phyloP scores from a whole-genome alignment of 2,329 filamentous ascomycete genomes.

The Neofusicoccum umdonicola region DNA sequence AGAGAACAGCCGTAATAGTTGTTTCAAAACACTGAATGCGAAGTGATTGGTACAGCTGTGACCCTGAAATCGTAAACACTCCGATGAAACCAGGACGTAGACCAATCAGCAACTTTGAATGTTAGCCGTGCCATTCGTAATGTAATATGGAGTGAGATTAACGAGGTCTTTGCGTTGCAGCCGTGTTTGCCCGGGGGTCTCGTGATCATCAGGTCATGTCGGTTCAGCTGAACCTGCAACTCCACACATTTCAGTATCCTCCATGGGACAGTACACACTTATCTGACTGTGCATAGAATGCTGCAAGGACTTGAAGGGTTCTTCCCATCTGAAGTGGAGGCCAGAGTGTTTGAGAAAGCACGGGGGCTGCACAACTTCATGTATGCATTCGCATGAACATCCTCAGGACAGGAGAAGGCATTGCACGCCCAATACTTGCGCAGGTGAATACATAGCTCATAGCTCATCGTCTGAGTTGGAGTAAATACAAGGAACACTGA shows the following conservation, averaged over 20 bases:
- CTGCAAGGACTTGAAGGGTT: not conserved
- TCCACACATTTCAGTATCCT: not conserved
- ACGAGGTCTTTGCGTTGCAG: not conserved
- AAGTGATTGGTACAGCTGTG: not conserved
- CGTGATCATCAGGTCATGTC: not conserved
- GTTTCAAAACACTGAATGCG: not conserved
- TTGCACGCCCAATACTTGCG: too few relatives aligned
- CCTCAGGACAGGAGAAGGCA: not conserved
- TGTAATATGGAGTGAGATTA: not conserved
- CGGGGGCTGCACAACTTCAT: not conserved
- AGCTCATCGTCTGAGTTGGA: not conserved
- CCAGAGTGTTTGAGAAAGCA: not conserved
- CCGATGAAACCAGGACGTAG: conserved; percentile 21
- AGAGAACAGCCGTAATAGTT: not conserved
- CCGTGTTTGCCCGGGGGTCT: not conserved
- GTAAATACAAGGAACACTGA: not conserved
- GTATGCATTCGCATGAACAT: too few relatives aligned
- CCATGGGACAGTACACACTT: not conserved
- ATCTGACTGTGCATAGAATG: not conserved
- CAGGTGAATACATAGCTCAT: not conserved
- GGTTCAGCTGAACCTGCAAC: not conserved
- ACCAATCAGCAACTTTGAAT: not conserved
- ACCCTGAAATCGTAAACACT: too few relatives aligned
- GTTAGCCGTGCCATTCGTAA: not conserved
- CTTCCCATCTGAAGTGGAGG: not conserved